phyloP scores from a whole-genome alignment of 352 stramenopile genomes.

The Pythium phragmitis region DNA sequence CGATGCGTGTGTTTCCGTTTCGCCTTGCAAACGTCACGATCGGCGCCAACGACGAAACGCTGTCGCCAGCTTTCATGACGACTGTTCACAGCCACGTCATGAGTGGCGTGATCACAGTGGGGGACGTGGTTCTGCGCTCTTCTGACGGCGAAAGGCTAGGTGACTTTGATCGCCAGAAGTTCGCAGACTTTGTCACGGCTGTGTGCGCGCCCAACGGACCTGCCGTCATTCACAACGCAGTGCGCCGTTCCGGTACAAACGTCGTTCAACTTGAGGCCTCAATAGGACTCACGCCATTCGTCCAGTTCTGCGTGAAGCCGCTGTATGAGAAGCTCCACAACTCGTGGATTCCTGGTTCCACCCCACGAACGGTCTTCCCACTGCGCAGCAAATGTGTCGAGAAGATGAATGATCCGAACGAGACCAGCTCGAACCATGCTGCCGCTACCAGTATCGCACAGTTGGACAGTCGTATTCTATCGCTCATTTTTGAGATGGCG shows the following conservation, averaged over 20 bases:
- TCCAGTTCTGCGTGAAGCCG: conserved; percentile 1
- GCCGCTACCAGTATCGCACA: neutral
- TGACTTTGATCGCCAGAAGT: neutral
- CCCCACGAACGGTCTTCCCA: neutral
- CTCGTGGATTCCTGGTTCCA: conserved; percentile 9
- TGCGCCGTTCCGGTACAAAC: neutral
- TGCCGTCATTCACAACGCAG: neutral
- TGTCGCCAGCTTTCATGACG: conserved; percentile 4
- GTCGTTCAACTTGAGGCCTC: conserved; percentile 2
- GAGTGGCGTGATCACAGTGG: neutral
- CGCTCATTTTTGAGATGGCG: conserved; percentile 10
- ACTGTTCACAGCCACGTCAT: neutral
- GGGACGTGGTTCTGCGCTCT: neutral
- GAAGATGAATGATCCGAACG: neutral
- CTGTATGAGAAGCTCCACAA: conserved; percentile 3
- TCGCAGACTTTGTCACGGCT: conserved; percentile 6
- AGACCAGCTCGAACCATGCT: neutral
- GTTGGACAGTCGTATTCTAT: conserved; percentile 10
- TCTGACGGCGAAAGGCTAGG: neutral
- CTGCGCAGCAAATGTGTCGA: conserved; percentile 8
- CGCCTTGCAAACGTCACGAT: neutral
- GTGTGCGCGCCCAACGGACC: conserved; percentile 4
- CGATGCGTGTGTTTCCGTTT: conserved; percentile 14
- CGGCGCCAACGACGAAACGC: neutral
- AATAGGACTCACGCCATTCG: neutral